Evolutionary conservation across 2,329 filamentous ascomycete genomes (phyloP), one percentile per base, ranked within the genome.

Genomic region (Phialophora tarda): DNA sequence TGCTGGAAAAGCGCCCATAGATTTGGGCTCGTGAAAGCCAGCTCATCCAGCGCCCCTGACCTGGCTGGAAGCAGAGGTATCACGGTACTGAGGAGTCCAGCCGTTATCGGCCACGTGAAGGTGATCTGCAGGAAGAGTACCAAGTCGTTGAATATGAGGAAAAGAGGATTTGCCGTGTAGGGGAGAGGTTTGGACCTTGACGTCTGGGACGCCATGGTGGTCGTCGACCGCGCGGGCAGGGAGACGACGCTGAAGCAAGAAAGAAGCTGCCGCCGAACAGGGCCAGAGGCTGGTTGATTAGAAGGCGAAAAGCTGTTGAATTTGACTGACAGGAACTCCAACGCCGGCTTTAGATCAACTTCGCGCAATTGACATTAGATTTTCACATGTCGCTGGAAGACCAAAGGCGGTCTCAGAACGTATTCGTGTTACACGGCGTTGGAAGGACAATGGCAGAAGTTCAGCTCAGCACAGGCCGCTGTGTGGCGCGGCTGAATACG

Each of bases 1-100:
- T 93, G 90, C 5, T 90, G 73, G 17, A 77, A 72, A 24, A 91
- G 75, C 64, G 83, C 85, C 70, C 82, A 83, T 0, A 87, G 38
- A 70, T 92, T 92, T 14, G 44, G 48, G 4, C 17, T 10, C 23
- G 64, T 68, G 21, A 62, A n/a, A 14, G 63, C 65, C 21, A 92
- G 79, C 78, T 93, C 91, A 71, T 89, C 87, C 55, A 90, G 81
- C 72, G 53, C 28, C 14, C 80, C 84, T 1, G 85, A 85, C 50
- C 81, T 80, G 62, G 79, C 79, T 1, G 87, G 83, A 14, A 74
- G 76, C 7, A 88, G 53, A 0, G 89, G 89, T 71, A 84, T 80
- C n/a, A 91, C 62, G 41, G 91, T 79, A 75, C 84, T 86, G 1
- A 87, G 88, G 23, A 90, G 74, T 3, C 76, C 73, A 65, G 71